These are phyloP conservation scores for Pseudoscleropodium purum DNA, from an alignment of 225 moss, liverwort and hornwort genomes.

Conservation along the genomic window DNA sequence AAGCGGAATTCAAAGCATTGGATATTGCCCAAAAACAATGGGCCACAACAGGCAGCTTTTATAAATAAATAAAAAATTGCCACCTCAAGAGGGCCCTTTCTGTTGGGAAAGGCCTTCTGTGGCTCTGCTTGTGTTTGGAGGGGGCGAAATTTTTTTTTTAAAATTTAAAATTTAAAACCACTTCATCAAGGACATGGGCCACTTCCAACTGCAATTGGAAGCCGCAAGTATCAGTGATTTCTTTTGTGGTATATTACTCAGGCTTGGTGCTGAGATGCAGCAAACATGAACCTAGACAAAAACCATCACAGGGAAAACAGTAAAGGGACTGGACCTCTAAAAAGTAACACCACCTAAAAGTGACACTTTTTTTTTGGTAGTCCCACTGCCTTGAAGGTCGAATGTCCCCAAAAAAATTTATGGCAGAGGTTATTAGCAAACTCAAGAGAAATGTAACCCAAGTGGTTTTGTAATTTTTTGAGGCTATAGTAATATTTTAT, in stretches of 20 bases:
- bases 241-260: neutral
- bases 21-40: too few species aligned
- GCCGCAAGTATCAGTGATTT: neutral
- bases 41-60: too few species aligned
- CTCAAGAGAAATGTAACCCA: neutral
- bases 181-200: neutral
- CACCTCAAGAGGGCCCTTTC: neutral
- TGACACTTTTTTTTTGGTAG: neutral
- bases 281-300: too few species aligned
- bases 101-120: neutral
- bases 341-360: neutral
- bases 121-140: neutral
- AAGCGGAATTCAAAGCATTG: neutral
- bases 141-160: accelerated
- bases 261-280: neutral
- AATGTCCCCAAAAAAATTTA: neutral
- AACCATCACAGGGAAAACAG: neutral
- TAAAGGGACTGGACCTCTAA: accelerated
- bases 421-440: neutral
- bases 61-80: too few species aligned
- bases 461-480: accelerated
- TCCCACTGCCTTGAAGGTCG: neutral
- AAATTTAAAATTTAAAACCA: neutral
- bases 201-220: neutral
- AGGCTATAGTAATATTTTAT: neutral